A percentile compares a stretch with the other conserved stretches of the same genome.
Evolutionary conservation across 495 filamentous ascomycete species (phyloP).

Genomic region (Neurospora sp.): DNA sequence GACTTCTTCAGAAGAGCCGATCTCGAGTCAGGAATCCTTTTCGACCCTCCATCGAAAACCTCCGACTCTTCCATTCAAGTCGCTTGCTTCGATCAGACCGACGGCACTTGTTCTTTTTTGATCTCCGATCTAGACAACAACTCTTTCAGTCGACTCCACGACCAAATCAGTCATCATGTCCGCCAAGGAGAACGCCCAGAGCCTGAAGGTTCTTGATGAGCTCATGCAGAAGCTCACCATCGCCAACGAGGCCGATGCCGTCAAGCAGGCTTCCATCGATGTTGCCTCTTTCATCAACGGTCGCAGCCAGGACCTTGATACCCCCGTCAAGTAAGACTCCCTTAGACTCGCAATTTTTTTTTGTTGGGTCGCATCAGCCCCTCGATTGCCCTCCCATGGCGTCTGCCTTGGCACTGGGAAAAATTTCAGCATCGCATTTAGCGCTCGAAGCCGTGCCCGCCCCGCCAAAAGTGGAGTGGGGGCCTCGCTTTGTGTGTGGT

Average conservation of each 20-base stretch:
- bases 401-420: background rate
- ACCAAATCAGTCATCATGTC: slow-evolving; percentile 19
- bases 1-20: slow-evolving; percentile 22
- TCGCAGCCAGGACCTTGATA: slow-evolving; percentile 39
- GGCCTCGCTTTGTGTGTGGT: background rate
- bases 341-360: background rate
- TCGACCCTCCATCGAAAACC: slow-evolving; percentile 30
- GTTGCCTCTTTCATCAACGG: slow-evolving; percentile 45
- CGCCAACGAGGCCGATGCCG: slow-evolving; percentile 38
- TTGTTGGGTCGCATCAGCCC: background rate
- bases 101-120: slow-evolving; percentile 17
- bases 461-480: background rate
- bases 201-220: slow-evolving; percentile 41
- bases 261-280: slow-evolving; percentile 35
- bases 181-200: slow-evolving; percentile 37
- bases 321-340: slow-evolving; percentile 34
- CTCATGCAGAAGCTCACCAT: slow-evolving; percentile 43
- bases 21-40: slow-evolving; percentile 24
- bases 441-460: background rate
- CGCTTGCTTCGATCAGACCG: slow-evolving; percentile 15
- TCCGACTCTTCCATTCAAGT: slow-evolving; percentile 17
- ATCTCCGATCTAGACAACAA: slow-evolving; percentile 3
- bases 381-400: background rate
- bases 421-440: background rate
- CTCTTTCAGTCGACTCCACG: slow-evolving; percentile 1